Percentiles rank a stretch among this genome's conserved stretches.
phyloP scores from a whole-genome alignment of 1,284 basidiomycete species.

The Peniophora sp. region DNA sequence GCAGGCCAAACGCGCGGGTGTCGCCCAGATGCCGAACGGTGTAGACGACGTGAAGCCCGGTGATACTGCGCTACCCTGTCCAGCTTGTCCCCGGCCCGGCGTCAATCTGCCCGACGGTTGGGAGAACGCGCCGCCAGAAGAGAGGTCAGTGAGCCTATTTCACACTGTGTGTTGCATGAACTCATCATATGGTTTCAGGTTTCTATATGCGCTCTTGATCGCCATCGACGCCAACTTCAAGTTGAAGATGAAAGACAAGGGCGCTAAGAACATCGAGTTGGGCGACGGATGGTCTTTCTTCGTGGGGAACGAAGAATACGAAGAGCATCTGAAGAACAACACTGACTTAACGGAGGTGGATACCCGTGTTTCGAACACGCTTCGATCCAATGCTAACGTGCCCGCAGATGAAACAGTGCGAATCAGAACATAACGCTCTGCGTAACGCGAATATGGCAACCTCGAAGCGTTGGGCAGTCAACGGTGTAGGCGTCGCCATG shows the following conservation, averaged over 20 bases:
- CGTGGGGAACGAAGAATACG: not conserved
- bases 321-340: not conserved
- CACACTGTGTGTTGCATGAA: no score
- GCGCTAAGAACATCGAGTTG: slow-evolving; percentile 1
- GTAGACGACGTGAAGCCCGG: slow-evolving; percentile 5
- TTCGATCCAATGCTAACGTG: no score
- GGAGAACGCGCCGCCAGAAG: slow-evolving; percentile 4
- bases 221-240: slow-evolving; percentile 8
- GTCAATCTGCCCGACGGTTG: slow-evolving; percentile 11
- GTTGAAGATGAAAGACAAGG: not conserved
- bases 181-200: not conserved
- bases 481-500: slow-evolving; percentile 7
- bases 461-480: slow-evolving; percentile 4
- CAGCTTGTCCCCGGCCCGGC: slow-evolving; percentile 11
- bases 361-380: no score
- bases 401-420: slow-evolving; percentile 3
- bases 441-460: slow-evolving; percentile 3
- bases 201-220: slow-evolving; percentile 5
- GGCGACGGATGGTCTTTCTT: slow-evolving; percentile 1
- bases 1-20: slow-evolving; percentile 12
- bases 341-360: slow-evolving; percentile 1
- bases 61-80: slow-evolving; percentile 9
- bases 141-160: slow-evolving; percentile 3
- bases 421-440: slow-evolving; percentile 4
- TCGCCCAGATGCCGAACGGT: slow-evolving; percentile 10